Evolutionary conservation across 805 yeast genomes (phyloP), one percentile per base, ranked within the genome.

Genomic region (Ogataea nakhonphanomensis): DNA sequence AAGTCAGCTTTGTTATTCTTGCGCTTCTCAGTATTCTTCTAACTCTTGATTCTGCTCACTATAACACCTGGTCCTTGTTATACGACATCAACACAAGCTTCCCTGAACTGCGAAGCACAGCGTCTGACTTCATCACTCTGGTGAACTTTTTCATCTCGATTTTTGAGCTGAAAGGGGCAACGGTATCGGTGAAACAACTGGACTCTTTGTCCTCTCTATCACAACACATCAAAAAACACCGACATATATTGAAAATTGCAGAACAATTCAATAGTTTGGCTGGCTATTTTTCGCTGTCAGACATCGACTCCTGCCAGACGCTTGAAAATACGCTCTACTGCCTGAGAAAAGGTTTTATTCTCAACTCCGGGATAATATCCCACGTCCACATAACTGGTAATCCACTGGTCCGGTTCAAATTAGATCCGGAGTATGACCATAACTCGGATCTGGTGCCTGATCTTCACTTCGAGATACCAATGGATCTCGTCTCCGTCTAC

Each of bases 51-150:
- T 33, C 33, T 10, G 25, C 46, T 2, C 25, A 30, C 8, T 43
- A 46, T 30, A 35, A 43, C 5, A 33, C 44, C 4, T 47, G 50
- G 48, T 50, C 55, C 5, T 30, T 49, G 14, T 37, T 50, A n/a
- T 41, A 45, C 21, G 53, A 49, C 23, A 32, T 50, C 11, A 46
- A 46, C 33, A 15, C 41, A 4, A 43, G 41, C 6, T 38, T 50
- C 35, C 27, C 28, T n/a, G 13, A 8, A 2, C 44, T 44, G 22
- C 39, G 41, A 35, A 39, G 47, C 22, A 23, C 37, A 8, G 53
- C 46, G 21, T 41, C 48, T 12, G 55, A 50, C 22, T 44, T 50
- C 23, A 4, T 50, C 12, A 48, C 51, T 10, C 33, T 50, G 21
- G 35, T 49, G 33, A 50, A 50, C 38, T 50, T 44, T 33, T 41